Evolutionary conservation across 352 stramenopile genomes (phyloP).

Genomic region (Phytophthora cactorum): DNA sequence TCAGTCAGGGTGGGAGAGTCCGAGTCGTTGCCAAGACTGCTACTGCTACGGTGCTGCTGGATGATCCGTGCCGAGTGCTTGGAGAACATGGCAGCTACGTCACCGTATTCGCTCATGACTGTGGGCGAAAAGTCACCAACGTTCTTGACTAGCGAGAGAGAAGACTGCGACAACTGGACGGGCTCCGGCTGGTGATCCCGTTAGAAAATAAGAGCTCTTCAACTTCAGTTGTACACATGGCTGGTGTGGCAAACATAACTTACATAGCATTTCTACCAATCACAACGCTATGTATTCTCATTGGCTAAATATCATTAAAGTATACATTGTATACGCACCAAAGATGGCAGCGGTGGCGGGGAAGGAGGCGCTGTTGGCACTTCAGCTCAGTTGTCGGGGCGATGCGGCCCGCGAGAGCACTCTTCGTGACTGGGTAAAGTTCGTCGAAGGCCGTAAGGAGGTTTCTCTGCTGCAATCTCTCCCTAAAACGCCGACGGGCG

Average conservation of each 20-base stretch:
- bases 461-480: constrained; percentile 50
- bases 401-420: constrained; percentile 64
- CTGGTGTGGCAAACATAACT: too few species aligned
- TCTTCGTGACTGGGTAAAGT: constrained; percentile 65
- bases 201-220: constrained; percentile 9
- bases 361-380: constrained; percentile 54
- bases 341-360: constrained; percentile 21
- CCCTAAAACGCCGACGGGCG: constrained; percentile 58
- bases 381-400: constrained; percentile 74
- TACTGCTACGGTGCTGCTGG: constrained; percentile 36
- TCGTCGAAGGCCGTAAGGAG: constrained; percentile 58
- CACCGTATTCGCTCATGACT: constrained; percentile 29
- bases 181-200: background rate
- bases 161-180: constrained; percentile 20
- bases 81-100: constrained; percentile 52
- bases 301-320: background rate
- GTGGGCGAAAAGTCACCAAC: background rate
- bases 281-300: background rate
- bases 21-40: constrained; percentile 24
- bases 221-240: constrained; percentile 10
- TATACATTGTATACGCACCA: background rate
- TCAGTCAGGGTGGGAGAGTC: constrained; percentile 19
- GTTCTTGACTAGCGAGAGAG: constrained; percentile 5
- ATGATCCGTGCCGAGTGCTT: constrained; percentile 43
- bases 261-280: background rate